phyloP scores from a whole-genome alignment of 768 basidiomycete species.

The Termitomyces heimii region DNA sequence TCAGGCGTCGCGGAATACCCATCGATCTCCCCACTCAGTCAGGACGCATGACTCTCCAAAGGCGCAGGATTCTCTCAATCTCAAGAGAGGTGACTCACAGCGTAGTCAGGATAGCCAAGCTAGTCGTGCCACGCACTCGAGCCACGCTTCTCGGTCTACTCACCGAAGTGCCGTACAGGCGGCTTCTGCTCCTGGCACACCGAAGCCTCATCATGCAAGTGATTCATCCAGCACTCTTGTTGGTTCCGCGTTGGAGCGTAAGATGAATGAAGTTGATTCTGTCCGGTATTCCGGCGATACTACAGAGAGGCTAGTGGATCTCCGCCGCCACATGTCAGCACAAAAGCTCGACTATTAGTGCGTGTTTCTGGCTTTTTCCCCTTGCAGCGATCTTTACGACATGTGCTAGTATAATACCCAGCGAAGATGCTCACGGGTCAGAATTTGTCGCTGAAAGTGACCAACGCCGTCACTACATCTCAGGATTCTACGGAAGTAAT shows the following conservation, averaged over 20 bases:
- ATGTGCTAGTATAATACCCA: conserved; percentile 58
- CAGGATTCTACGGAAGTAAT: conserved; percentile 52
- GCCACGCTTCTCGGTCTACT: conserved; percentile 21
- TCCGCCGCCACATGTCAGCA: conserved; percentile 62
- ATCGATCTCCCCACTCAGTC: conserved; percentile 7
- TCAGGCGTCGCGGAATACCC: conserved; percentile 10
- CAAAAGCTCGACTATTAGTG: conserved; percentile 74
- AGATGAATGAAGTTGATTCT: conserved; percentile 57
- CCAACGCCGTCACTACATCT: conserved; percentile 73
- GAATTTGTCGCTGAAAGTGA: conserved; percentile 77
- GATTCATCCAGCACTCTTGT: conserved; percentile 71
- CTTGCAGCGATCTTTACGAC: conserved; percentile 6
- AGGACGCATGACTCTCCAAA: conserved; percentile 7
- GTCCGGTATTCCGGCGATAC: conserved; percentile 53
- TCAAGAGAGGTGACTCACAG: conserved; percentile 21
- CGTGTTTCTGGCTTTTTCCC: conserved; percentile 21
- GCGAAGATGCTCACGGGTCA: conserved; percentile 78
- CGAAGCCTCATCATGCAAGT: conserved; percentile 31
- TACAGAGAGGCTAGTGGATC: conserved; percentile 47
- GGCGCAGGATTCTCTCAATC: conserved; percentile 5
- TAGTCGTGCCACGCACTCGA: conserved; percentile 16
- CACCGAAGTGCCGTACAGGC: conserved; percentile 16
- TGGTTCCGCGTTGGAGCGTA: conserved; percentile 68
- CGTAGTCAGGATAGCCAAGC: conserved; percentile 15
- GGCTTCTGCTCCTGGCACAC: conserved; percentile 11